Conservation (phyloP, 106 monocot genomes). For the Dendrobium huoshanense region DNA sequence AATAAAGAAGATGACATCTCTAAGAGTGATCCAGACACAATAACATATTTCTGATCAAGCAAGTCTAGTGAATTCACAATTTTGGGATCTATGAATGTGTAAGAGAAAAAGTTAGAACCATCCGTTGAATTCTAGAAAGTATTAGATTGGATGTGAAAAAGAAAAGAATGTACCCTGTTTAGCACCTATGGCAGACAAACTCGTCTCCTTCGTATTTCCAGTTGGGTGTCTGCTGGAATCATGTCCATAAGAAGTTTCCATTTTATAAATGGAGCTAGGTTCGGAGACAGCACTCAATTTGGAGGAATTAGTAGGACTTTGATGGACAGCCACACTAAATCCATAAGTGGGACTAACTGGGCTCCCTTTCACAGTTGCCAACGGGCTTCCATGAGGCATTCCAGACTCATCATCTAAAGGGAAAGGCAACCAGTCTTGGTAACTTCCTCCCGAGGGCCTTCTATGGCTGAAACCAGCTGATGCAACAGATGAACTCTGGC, state of each 20-base stretch:
- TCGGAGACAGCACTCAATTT: slow-evolving; percentile 27
- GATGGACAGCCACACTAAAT: slow-evolving; percentile 35
- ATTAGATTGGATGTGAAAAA: background rate
- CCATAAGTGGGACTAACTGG: slow-evolving; percentile 38
- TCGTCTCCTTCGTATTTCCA: slow-evolving; percentile 25
- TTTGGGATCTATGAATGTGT: slow-evolving; percentile 20
- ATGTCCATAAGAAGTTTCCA: slow-evolving; percentile 20
- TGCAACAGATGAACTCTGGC: slow-evolving; percentile 27
- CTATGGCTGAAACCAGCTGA: slow-evolving; percentile 20
- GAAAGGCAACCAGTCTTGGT: slow-evolving; percentile 77
- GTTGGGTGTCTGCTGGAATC: slow-evolving; percentile 11
- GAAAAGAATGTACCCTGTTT: background rate
- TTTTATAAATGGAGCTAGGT: slow-evolving; percentile 23
- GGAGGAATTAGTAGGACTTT: slow-evolving; percentile 21
- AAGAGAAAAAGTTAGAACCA: slow-evolving; percentile 7
- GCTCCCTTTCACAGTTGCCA: slow-evolving; percentile 11
- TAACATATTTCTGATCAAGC: slow-evolving; percentile 83
- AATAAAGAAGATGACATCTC: slow-evolving; percentile 62
- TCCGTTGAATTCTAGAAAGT: too few relatives aligned
- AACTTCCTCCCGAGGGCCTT: slow-evolving; percentile 29
- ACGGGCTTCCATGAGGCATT: slow-evolving; percentile 21
- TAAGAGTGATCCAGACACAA: slow-evolving; percentile 62
- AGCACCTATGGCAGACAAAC: slow-evolving; percentile 38
- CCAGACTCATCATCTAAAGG: slow-evolving; percentile 51
- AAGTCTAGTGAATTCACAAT: slow-evolving; percentile 72